Evolutionary conservation across 805 yeast genomes (phyloP).

Genomic region (Candida piceae): DNA sequence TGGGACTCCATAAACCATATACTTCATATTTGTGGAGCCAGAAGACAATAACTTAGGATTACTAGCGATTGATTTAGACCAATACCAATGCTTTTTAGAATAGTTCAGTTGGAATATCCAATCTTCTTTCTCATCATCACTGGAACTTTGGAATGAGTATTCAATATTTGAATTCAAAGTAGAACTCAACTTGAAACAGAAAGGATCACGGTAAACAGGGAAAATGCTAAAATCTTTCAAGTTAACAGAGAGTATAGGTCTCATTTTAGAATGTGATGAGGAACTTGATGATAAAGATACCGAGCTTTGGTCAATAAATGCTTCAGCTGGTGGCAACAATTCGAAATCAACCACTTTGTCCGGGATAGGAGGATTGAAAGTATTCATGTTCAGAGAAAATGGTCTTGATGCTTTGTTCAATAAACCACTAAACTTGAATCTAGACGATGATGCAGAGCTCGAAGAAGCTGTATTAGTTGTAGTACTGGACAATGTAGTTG

Average conservation of each 20-base stretch:
- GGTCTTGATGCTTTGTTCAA: constrained; percentile 48
- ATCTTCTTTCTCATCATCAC: constrained; percentile 57
- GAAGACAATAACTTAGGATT: not conserved
- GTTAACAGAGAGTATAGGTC: constrained; percentile 45
- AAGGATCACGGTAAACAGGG: constrained; percentile 47
- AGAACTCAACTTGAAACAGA: constrained; percentile 43
- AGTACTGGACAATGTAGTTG: constrained; percentile 4
- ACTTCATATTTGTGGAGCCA: not conserved
- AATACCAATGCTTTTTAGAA: constrained; percentile 53
- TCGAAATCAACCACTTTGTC: constrained; percentile 37
- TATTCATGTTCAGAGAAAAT: constrained; percentile 47
- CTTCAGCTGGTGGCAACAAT: constrained; percentile 55
- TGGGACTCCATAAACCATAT: constrained; percentile 81
- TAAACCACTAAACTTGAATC: constrained; percentile 27
- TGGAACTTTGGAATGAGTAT: constrained; percentile 60
- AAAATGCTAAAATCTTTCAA: constrained; percentile 43
- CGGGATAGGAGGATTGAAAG: constrained; percentile 18
- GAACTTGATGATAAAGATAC: not conserved
- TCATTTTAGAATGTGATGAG: constrained; percentile 25
- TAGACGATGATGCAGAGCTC: constrained; percentile 9
- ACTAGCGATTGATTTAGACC: constrained; percentile 28
- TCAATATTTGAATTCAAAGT: constrained; percentile 29
- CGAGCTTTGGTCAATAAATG: constrained; percentile 33
- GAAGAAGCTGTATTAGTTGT: not conserved
- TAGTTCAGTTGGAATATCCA: constrained; percentile 58